These are phyloP conservation scores for Neonectria faginata DNA, from an alignment of 2,329 filamentous ascomycete genomes.

Conservation along the genomic window DNA sequence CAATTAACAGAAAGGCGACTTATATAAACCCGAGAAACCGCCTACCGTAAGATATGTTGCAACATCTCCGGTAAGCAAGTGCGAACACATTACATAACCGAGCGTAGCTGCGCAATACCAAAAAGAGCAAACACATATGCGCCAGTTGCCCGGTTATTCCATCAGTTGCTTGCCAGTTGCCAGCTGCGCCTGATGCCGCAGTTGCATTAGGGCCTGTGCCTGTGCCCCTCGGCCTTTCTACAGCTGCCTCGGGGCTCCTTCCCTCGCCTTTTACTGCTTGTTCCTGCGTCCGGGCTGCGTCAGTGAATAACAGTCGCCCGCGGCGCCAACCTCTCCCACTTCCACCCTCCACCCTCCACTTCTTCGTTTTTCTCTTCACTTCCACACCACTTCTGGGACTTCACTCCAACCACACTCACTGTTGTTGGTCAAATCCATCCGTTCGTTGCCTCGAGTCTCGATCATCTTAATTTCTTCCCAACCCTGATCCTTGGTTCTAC, in stretches of 20 bases:
- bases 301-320: constrained; percentile 46
- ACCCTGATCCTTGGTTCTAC: constrained; percentile 20
- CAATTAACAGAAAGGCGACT: not conserved
- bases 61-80: not conserved
- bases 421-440: constrained; percentile 46
- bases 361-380: constrained; percentile 28
- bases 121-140: not conserved
- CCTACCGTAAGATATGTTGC: not conserved
- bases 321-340: constrained; percentile 30
- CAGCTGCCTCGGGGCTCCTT: constrained; percentile 38
- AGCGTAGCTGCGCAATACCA: not conserved
- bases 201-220: constrained; percentile 24
- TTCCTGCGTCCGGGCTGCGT: constrained; percentile 36
- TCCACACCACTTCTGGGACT: constrained; percentile 36
- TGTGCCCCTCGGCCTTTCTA: constrained; percentile 36
- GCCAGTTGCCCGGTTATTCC: not conserved
- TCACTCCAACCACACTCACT: constrained; percentile 41
- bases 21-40: not conserved
- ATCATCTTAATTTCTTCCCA: constrained; percentile 40
- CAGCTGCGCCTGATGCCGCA: constrained; percentile 21
- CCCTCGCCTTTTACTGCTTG: constrained; percentile 38
- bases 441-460: constrained; percentile 46
- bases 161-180: constrained; percentile 29
- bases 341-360: constrained; percentile 24
- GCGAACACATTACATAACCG: not conserved